These are phyloP conservation scores for Zasmidium citrigriseum DNA, from an alignment of 2,329 filamentous ascomycete species.

Conservation along the genomic window DNA sequence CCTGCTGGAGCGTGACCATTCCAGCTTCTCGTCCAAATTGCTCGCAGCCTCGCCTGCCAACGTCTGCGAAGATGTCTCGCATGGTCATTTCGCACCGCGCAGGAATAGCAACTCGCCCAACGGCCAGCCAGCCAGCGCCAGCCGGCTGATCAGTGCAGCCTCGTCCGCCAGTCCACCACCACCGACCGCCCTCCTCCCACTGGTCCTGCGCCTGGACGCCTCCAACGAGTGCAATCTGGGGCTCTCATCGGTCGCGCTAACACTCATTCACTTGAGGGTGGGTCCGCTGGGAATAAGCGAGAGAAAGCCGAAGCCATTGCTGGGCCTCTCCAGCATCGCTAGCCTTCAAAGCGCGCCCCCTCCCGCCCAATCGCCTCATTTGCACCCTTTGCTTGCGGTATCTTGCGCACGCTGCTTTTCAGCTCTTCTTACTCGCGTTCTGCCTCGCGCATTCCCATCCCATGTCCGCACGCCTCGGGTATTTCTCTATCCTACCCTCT, in stretches of 20 bases:
- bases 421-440: neutral
- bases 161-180: neutral
- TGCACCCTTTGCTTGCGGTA: neutral
- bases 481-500: neutral
- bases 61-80: neutral
- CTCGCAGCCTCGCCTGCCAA: neutral
- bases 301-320: conserved; percentile 13
- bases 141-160: neutral
- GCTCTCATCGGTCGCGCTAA: conserved; percentile 7
- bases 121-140: conserved; percentile 5
- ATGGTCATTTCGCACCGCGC: neutral
- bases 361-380: conserved; percentile 1
- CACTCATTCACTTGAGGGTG: conserved; percentile 3
- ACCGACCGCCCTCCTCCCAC: neutral
- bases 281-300: conserved; percentile 9
- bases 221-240: conserved; percentile 4
- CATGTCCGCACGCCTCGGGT: neutral
- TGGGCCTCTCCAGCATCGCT: neutral
- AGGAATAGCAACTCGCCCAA: conserved; percentile 6
- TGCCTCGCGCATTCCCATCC: neutral
- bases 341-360: no score
- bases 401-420: neutral
- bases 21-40: conserved; percentile 1
- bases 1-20: neutral
- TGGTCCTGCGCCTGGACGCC: neutral